Evolutionary conservation across 495 filamentous ascomycete genomes (phyloP), one percentile per base, ranked within the genome.

Genomic region (Neurospora sp.): DNA sequence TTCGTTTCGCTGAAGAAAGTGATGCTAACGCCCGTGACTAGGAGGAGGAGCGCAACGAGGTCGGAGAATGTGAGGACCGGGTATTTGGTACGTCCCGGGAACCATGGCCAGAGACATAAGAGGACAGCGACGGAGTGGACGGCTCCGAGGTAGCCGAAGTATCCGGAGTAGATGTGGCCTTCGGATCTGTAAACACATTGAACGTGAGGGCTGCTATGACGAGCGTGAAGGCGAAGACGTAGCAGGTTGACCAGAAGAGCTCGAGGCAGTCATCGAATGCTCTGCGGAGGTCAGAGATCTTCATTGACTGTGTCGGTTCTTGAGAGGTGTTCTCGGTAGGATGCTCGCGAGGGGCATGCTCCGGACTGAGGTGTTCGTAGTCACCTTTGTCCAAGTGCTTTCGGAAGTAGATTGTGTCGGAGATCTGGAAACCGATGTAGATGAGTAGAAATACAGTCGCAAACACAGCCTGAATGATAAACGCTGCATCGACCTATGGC

Each of bases 71-170:
- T 42, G 40, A 42, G 40, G 40, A 42, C 40, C 1, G 40, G 40
- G 16, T 42, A 42, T 0, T 42, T 42, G 12, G 40, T 42, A 0
- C 40, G 40, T 42, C 40, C 40, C 5, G 40, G 40, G 1, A 42
- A 42, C 40, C 40, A 42, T 42, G 40, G 40, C 40, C 14, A 42
- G 40, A 42, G 40, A 16, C 40, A 42, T 0, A 42, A 0, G 1
- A 97, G 84, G 14, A 89, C 85, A 77, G 98, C 95, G 38, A 97
- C 74, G 74, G 98, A 97, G 73, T 88, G 85, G 82, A 93, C 85
- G 69, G 85, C 84, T 77, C 97, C 93, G 7, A 99, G 84, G 76
- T 96, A 99, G 39, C 83, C 80, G 81, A 96, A 98, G 85, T 94
- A 99, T 40, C 77, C 78, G 80, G 40, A 42, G 12, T 42, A 42